Conservation (phyloP, 2,329 filamentous ascomycete species). For the Pseudogymnoascus sp. region DNA sequence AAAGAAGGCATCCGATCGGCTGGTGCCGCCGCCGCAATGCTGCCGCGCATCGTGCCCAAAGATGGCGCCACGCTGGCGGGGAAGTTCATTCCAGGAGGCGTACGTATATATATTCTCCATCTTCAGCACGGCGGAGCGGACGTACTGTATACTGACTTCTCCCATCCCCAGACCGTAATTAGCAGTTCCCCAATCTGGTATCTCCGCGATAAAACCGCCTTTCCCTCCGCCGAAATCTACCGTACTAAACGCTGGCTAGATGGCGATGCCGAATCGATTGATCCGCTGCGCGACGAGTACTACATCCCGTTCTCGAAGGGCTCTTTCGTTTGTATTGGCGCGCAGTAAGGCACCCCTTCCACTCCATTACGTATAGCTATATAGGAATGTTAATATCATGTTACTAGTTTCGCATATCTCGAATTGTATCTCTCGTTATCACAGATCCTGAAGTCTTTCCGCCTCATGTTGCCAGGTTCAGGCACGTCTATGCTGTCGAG, state of each 20-base stretch:
- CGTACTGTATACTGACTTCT: background rate
- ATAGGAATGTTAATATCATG: background rate
- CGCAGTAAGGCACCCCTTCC: slow-evolving; percentile 21
- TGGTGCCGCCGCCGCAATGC: slow-evolving; percentile 25
- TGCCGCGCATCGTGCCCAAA: slow-evolving; percentile 14
- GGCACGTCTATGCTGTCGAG: background rate
- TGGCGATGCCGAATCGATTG: slow-evolving; percentile 9
- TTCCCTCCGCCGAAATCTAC: slow-evolving; percentile 21
- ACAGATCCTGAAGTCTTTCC: slow-evolving; percentile 5
- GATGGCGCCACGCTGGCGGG: slow-evolving; percentile 16
- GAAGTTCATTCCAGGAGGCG: slow-evolving; percentile 38
- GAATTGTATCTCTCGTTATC: slow-evolving; percentile 7
- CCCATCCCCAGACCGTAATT: slow-evolving; percentile 18
- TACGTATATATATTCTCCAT: slow-evolving; percentile 22
- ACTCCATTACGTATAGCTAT: background rate
- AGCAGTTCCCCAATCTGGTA: slow-evolving; percentile 27
- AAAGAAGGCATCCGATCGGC: slow-evolving; percentile 37
- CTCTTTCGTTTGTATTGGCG: slow-evolving; percentile 23
- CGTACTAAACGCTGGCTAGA: slow-evolving; percentile 24
- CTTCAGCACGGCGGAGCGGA: background rate
- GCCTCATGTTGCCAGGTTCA: background rate
- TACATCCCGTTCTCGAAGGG: slow-evolving; percentile 27
- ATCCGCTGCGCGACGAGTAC: slow-evolving; percentile 21
- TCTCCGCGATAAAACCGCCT: slow-evolving; percentile 22
- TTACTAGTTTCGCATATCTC: slow-evolving; percentile 8